Evolutionary conservation across 176 grass and related monocot species (phyloP).

Genomic region (Rhynchospora tenuis): DNA sequence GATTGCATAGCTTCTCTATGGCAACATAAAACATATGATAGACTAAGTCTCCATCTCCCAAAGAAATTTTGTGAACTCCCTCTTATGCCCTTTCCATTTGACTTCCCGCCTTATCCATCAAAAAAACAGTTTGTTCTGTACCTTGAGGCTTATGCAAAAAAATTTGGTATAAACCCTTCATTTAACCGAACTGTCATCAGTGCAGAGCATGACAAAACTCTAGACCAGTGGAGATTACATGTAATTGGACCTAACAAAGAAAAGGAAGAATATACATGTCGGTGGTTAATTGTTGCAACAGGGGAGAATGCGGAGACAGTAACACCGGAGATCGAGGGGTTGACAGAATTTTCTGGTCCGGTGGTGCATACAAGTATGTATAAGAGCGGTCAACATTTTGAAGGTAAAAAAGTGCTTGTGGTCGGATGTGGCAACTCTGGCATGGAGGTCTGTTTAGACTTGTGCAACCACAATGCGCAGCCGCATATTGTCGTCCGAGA

Average conservation of each 20-base stretch:
- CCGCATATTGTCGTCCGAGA: conserved; percentile 87
- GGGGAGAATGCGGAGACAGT: conserved; percentile 91
- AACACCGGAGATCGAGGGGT: conserved; percentile 60
- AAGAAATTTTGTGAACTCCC: conserved; percentile 96
- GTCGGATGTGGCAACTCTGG: conserved; percentile 91
- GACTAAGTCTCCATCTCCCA: conserved; percentile 93
- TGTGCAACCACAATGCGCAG: conserved; percentile 73
- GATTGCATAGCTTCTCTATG: conserved; percentile 84
- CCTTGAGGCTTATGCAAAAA: conserved; percentile 62
- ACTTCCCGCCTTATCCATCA: conserved; percentile 73
- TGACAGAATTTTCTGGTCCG: conserved; percentile 42
- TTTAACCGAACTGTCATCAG: conserved; percentile 58
- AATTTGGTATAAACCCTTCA: conserved; percentile 52
- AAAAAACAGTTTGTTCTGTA: conserved; percentile 84
- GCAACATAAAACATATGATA: conserved; percentile 84
- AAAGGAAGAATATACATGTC: conserved; percentile 44
- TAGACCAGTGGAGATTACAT: conserved; percentile 50
- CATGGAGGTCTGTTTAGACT: conserved; percentile 97
- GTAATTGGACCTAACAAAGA: conserved; percentile 21
- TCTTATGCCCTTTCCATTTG: conserved; percentile 64
- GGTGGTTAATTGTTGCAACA: conserved; percentile 83
- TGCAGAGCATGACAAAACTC: conserved; percentile 50
- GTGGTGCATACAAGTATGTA: conserved; percentile 82
- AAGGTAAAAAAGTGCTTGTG: conserved; percentile 65
- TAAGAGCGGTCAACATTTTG: conserved; percentile 52